Base-by-base conservation (phyloP, 2,329 filamentous ascomycete genomes). In the Bisporella sp. region DNA sequence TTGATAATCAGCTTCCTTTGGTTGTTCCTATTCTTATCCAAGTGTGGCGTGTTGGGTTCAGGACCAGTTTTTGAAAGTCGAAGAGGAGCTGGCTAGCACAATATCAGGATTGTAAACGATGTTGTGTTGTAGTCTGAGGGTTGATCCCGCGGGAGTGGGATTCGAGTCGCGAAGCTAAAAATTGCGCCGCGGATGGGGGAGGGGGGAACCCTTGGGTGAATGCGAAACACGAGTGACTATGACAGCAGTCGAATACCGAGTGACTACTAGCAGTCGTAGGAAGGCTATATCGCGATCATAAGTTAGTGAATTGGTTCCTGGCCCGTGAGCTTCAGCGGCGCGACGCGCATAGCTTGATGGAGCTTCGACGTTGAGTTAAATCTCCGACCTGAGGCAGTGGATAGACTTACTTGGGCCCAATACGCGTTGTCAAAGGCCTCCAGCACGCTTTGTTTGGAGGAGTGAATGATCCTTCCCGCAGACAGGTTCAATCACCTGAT, bases 1-100 rank as follows among this genome's bases (percentile, higher is more conserved):
- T 63, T 57, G 62, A 63, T 53, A 61, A 59, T 63, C 58, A 57
- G 57, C 60, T 60, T 62, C 53, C 21, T 43, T 54, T 54, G 51
- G 52, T 44, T 43, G 51, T 52, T 55, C 51, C 58, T 62, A 58
- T 58, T 58, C 51, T 54, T 55, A 57, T 58, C 58, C 48, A 53
- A 21, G 45, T 44, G 56, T 59, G 54, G 58, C 58, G 56, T 2
- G 21, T 21, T 21, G 21, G 21, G 21, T 21, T 21, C 21, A 21
- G 21, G 21, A 21, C 21, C 21, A 21, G 21, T 21, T 21, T 21
- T 21, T 3, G 3, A 21, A 3, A 21, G 21, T 13, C 41, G 2
- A 9, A 21, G 21, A 8, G 9, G 9, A 28, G 41, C 21, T 11
- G 41, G 8, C 41, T 12, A 21, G 41, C 8, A 43, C 8, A 12